phyloP scores from a whole-genome alignment of 73 alveolate genomes.

The Tetrahymena borealis region DNA sequence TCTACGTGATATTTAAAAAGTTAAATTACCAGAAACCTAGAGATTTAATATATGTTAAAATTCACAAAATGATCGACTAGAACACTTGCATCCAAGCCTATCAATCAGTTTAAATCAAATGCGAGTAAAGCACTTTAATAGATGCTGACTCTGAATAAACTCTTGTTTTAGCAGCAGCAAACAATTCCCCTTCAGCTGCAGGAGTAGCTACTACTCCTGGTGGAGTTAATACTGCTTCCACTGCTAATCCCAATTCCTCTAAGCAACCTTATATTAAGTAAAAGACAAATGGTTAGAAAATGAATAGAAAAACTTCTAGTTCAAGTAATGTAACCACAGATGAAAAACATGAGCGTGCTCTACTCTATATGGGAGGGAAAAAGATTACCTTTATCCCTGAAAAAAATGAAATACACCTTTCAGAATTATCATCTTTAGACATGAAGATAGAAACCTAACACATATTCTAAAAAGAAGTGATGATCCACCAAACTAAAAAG shows the following conservation, averaged over 20 bases:
- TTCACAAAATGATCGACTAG: neutral
- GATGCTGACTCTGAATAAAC: neutral
- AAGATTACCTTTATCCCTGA: neutral
- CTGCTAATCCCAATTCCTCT: neutral
- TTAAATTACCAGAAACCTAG: neutral
- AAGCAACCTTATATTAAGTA: neutral
- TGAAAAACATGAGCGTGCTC: neutral
- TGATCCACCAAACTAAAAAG: neutral
- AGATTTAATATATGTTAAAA: neutral
- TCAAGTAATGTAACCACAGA: neutral
- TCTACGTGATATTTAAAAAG: neutral
- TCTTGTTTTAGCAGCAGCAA: no score
- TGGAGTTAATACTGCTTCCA: neutral
- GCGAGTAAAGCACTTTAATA: neutral
- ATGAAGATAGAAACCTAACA: neutral
- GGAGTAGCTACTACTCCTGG: neutral
- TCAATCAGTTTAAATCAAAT: neutral
- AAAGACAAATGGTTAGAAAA: neutral
- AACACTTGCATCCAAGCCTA: neutral
- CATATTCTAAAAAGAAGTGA: neutral
- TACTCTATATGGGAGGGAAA: neutral
- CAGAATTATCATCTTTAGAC: neutral
- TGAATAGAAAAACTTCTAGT: neutral
- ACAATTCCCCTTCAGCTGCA: neutral
- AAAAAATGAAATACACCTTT: neutral